A percentile compares a stretch with the other conserved stretches of the same genome.
These are phyloP conservation scores for Myxozyma kluyveri DNA, from an alignment of 805 yeast genomes.

Conservation along the genomic window DNA sequence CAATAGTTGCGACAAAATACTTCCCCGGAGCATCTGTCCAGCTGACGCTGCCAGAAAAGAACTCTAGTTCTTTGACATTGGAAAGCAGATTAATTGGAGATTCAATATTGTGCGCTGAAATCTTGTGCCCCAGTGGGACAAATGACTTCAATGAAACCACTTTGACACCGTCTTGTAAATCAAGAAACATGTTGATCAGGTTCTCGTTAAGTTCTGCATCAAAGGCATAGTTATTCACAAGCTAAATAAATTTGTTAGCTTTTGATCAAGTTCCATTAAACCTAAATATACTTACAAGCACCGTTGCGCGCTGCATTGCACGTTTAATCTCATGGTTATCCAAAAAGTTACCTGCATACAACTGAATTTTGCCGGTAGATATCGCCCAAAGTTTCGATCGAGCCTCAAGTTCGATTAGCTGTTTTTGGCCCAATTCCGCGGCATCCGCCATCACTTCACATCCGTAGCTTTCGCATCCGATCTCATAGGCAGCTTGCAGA, in stretches of 20 bases:
- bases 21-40: conserved; percentile 83
- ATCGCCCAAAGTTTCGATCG: conserved; percentile 67
- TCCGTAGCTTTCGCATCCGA: conserved; percentile 81
- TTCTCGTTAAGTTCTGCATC: conserved; percentile 68
- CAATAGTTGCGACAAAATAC: conserved; percentile 73
- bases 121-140: conserved; percentile 70
- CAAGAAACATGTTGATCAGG: conserved; percentile 62
- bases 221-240: conserved; percentile 81
- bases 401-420: conserved; percentile 54
- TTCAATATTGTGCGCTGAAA: conserved; percentile 52
- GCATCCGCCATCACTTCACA: conserved; percentile 88
- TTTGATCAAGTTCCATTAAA: background rate
- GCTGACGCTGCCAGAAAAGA: conserved; percentile 72
- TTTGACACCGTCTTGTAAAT: conserved; percentile 68
- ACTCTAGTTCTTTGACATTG: conserved; percentile 56
- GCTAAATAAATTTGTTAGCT: conserved; percentile 18
- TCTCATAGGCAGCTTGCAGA: conserved; percentile 82
- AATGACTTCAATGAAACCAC: conserved; percentile 77
- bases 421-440: conserved; percentile 61
- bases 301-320: conserved; percentile 60
- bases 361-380: conserved; percentile 51
- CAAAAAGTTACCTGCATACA: conserved; percentile 70
- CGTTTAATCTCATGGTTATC: conserved; percentile 56
- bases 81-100: conserved; percentile 62
- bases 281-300: conserved; percentile 41